Conservation (phyloP, 306 rosid species). For the Dryas octopetala region DNA sequence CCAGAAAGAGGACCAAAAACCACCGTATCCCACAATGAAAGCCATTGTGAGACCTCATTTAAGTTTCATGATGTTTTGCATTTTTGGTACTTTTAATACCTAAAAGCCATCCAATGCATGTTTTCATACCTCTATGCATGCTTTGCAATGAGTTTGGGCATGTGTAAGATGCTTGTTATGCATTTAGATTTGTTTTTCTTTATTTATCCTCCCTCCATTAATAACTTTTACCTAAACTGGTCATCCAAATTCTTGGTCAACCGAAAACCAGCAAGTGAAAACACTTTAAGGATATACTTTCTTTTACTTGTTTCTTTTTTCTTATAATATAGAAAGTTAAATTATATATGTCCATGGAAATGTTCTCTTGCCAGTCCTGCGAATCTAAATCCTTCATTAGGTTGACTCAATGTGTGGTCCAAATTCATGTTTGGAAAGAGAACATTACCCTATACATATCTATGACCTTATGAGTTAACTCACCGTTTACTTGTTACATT, state of each 20-base stretch:
- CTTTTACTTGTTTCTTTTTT: not conserved
- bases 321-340: not conserved
- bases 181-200: not conserved
- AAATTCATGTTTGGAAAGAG: too few species aligned
- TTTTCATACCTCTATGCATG: not conserved
- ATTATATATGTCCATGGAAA: too few species aligned
- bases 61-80: not conserved
- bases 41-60: not conserved
- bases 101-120: not conserved
- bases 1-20: too few species aligned
- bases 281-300: not conserved
- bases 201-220: not conserved
- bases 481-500: constrained; percentile 25
- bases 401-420: too few species aligned
- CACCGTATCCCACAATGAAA: too few species aligned
- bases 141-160: not conserved
- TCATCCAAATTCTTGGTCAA: not conserved
- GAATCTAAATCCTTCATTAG: too few species aligned
- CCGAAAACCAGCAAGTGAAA: not conserved
- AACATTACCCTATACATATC: too few species aligned
- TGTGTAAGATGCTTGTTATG: not conserved
- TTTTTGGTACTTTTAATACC: not conserved
- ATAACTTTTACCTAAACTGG: not conserved
- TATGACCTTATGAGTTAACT: constrained; percentile 2
- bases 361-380: too few species aligned